Evolutionary conservation across 495 filamentous ascomycete genomes (phyloP).

Genomic region (Talaromyces wortmannii): DNA sequence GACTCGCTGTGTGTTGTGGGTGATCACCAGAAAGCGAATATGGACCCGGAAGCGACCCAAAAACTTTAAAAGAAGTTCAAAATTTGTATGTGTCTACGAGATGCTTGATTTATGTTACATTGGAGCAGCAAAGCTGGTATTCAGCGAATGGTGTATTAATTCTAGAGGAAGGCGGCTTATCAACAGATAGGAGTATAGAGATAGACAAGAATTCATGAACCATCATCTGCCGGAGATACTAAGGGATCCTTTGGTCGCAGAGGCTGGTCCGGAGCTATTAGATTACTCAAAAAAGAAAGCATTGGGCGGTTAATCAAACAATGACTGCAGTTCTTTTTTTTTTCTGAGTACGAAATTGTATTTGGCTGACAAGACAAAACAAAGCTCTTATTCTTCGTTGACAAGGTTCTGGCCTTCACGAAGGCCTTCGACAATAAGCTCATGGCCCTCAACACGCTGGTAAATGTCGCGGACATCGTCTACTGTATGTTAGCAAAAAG

Average conservation of each 20-base stretch:
- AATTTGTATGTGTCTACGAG: no score
- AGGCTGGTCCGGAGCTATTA: neutral
- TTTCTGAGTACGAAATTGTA: neutral
- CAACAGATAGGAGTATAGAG: neutral
- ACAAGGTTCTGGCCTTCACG: slow-evolving; percentile 45
- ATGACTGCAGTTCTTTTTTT: neutral
- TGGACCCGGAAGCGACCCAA: slow-evolving; percentile 36
- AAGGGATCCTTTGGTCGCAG: neutral
- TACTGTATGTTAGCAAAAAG: slow-evolving; percentile 17
- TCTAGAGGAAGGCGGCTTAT: neutral
- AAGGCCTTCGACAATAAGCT: slow-evolving; percentile 62
- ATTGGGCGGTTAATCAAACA: neutral
- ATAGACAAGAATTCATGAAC: neutral
- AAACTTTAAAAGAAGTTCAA: neutral
- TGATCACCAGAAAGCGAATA: slow-evolving; percentile 65
- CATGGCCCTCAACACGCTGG: slow-evolving; percentile 76
- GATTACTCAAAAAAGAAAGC: neutral
- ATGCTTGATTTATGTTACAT: neutral
- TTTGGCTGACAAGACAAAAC: neutral
- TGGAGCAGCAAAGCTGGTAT: neutral
- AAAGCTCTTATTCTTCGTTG: slow-evolving; percentile 32
- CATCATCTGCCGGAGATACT: neutral
- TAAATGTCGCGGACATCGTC: slow-evolving; percentile 97
- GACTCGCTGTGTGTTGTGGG: slow-evolving; percentile 53
- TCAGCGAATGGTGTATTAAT: slow-evolving; percentile 4